phyloP scores from a whole-genome alignment of 2,329 filamentous ascomycete species.

The Torrubiellomyces zombiae region DNA sequence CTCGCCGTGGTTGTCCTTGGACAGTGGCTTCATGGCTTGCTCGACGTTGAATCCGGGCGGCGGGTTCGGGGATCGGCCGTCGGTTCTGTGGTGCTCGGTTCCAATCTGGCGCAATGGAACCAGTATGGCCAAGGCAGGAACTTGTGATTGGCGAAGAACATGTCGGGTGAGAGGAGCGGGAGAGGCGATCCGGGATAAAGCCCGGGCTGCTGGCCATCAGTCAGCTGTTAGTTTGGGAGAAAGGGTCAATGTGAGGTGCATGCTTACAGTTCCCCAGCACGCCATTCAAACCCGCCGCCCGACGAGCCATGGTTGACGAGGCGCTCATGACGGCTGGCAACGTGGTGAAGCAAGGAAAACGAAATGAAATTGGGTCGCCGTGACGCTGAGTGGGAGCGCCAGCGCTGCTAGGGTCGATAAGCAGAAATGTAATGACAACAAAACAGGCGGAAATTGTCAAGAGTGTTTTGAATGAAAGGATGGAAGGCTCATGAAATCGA shows the following conservation, averaged over 20 bases:
- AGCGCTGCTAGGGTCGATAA: too few relatives aligned
- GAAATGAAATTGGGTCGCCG: too few relatives aligned
- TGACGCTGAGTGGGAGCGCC: too few relatives aligned
- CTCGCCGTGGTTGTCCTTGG: conserved; percentile 30
- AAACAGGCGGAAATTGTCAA: too few relatives aligned
- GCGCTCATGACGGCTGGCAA: conserved; percentile 39
- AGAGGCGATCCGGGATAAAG: conserved; percentile 28
- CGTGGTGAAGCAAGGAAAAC: too few relatives aligned
- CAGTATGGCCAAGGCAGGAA: conserved; percentile 37
- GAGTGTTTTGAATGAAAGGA: too few relatives aligned
- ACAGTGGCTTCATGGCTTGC: conserved; percentile 70
- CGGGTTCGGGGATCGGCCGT: conserved; percentile 40
- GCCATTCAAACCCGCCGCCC: conserved; percentile 35
- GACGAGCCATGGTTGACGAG: conserved; percentile 36
- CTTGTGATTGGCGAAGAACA: conserved; percentile 25
- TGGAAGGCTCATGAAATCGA: too few relatives aligned
- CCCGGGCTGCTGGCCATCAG: conserved; percentile 23
- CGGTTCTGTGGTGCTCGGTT: conserved; percentile 40
- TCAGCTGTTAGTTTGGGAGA: conserved; percentile 7
- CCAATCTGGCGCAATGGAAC: conserved; percentile 38
- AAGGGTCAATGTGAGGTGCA: conserved; percentile 3
- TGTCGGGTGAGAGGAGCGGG: conserved; percentile 30
- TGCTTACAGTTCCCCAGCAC: conserved; percentile 30
- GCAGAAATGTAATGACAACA: too few relatives aligned
- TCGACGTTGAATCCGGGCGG: conserved; percentile 87